Evolutionary conservation across 2,329 filamentous ascomycete genomes (phyloP).

Genomic region (Diaporthe vaccinii): DNA sequence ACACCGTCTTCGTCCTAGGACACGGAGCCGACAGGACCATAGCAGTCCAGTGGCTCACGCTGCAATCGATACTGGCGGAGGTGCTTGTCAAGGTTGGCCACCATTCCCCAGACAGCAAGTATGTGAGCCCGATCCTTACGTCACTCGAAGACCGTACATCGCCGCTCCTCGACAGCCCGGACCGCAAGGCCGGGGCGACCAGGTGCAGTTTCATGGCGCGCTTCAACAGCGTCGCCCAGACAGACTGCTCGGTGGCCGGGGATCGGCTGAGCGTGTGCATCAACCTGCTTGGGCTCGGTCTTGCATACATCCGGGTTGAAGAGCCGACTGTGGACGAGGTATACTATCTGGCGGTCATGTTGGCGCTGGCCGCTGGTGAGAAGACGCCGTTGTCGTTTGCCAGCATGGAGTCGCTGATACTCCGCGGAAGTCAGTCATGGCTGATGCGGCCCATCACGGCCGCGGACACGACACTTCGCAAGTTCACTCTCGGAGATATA

Average conservation of each 20-base stretch:
- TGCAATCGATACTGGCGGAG: neutral
- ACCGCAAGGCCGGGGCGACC: neutral
- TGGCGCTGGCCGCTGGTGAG: neutral
- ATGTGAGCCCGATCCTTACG: neutral
- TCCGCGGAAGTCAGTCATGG: neutral
- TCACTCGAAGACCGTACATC: neutral
- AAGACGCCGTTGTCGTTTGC: neutral
- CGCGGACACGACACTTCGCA: neutral
- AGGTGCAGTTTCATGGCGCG: neutral
- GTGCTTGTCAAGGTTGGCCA: neutral
- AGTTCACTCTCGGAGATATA: neutral
- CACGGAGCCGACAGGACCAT: neutral
- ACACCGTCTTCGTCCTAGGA: neutral
- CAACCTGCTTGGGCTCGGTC: neutral
- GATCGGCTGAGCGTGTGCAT: neutral
- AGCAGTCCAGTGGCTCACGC: neutral
- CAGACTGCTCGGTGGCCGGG: neutral
- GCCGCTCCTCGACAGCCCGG: neutral
- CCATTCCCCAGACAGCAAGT: neutral
- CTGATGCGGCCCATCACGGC: neutral
- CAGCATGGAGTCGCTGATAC: neutral
- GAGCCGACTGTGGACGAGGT: neutral
- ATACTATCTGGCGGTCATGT: neutral
- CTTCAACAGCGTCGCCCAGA: neutral
- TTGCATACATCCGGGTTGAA: neutral